Base-by-base conservation (phyloP, 495 filamentous ascomycete species). In the Letharia lupina region DNA sequence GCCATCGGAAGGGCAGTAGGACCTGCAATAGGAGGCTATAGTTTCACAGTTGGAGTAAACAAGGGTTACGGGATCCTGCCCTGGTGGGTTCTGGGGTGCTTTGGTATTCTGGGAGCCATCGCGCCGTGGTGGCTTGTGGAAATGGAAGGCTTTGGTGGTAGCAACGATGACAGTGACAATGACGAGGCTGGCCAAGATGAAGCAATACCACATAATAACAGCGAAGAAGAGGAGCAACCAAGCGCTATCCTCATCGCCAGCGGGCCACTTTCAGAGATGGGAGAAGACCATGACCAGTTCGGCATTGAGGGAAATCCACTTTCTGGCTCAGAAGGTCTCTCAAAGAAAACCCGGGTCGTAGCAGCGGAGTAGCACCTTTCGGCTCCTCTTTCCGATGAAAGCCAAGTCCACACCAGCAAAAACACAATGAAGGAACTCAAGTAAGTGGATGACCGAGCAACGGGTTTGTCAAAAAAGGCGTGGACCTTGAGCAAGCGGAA, bases 1-100 rank as follows among this genome's bases (percentile, higher is more conserved):
- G 91, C 89, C 0, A 71, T 96, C 28, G 92, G 92, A 12, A 80
- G 91, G 40, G 91, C 90, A 2, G 71, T 80, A 16, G 93, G 93
- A 0, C 93, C 93, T 8, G 88, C 89, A 0, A 41, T 86, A 18
- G 80, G 81, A 0, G 89, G 89, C 6, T 74, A 80, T 56, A 78
- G 83, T 0, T 92, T 92, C 70, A 88, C 85, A 2, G 82, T 80
- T 70, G 92, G 92, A 1, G 82, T 91, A 0, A 82, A 86, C 69
- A 74, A 77, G 16, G 89, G 89, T 8, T 91, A 88, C 70, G 77
- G 92, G 23, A 83, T 95, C 61, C 71, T 88, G 20, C 87, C 91
- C 0, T 96, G 89, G 87, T 96, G 90, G 89, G 72, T 86, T 9
- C 76, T 96, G 20, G 79, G 83, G 0, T 67, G 73, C 3, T 75